A percentile compares a stretch with the other conserved stretches of the same genome.
These are phyloP conservation scores for Erodium moschatum DNA, from an alignment of 441 rosid species.

Conservation along the genomic window DNA sequence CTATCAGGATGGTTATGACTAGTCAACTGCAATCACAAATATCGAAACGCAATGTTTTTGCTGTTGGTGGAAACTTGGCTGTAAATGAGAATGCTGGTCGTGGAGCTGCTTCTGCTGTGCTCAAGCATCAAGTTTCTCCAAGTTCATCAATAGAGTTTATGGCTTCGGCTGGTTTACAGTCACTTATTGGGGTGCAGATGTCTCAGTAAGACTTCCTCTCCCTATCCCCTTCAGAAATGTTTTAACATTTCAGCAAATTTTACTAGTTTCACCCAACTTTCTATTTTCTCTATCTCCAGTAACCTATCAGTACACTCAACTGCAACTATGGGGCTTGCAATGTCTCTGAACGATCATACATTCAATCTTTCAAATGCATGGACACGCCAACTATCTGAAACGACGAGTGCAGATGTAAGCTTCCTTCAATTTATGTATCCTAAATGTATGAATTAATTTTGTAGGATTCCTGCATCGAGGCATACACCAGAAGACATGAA, in stretches of 20 bases:
- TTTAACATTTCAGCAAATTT: neutral
- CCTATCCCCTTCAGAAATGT: slow-evolving; percentile 7
- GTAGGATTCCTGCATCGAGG: neutral
- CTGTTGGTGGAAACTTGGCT: slow-evolving; percentile 67
- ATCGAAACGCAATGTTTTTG: slow-evolving; percentile 55
- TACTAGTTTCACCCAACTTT: slow-evolving; percentile 15
- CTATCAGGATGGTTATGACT: slow-evolving; percentile 76
- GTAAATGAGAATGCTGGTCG: slow-evolving; percentile 64
- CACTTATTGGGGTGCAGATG: slow-evolving; percentile 63
- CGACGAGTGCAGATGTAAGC: slow-evolving; percentile 74
- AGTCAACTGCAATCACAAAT: slow-evolving; percentile 70
- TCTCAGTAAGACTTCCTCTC: slow-evolving; percentile 46
- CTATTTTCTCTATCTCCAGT: slow-evolving; percentile 35
- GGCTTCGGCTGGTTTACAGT: slow-evolving; percentile 66
- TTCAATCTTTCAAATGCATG: slow-evolving; percentile 80
- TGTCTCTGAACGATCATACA: slow-evolving; percentile 79
- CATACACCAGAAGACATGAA: neutral
- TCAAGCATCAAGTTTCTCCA: slow-evolving; percentile 66
- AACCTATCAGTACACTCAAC: slow-evolving; percentile 72
- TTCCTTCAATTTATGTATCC: slow-evolving; percentile 7
- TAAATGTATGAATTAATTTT: neutral
- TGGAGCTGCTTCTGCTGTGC: slow-evolving; percentile 54
- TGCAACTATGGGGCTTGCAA: slow-evolving; percentile 56
- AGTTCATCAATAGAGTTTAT: slow-evolving; percentile 66
- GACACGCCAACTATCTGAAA: slow-evolving; percentile 88